phyloP scores from a whole-genome alignment of 2,329 filamentous ascomycete species.

The Aspergillus costaricaensis region DNA sequence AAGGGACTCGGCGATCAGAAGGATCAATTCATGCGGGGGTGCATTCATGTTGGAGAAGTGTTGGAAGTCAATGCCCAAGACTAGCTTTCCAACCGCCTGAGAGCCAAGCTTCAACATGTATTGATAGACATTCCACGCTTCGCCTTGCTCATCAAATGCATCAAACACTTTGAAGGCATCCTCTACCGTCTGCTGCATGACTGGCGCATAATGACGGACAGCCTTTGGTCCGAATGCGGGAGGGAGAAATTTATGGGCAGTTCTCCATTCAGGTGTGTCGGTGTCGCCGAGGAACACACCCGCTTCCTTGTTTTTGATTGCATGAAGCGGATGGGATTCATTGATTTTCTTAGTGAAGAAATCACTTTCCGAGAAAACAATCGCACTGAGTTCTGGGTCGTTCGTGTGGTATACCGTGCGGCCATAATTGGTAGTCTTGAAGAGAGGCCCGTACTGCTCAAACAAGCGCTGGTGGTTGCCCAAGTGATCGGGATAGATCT shows the following conservation, averaged over 20 bases:
- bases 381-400: constrained; percentile 50
- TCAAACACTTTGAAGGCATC: constrained; percentile 53
- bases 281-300: constrained; percentile 40
- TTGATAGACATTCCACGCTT: constrained; percentile 53
- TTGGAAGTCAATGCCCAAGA: constrained; percentile 47
- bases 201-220: constrained; percentile 61
- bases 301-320: constrained; percentile 30
- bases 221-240: constrained; percentile 62
- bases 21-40: constrained; percentile 55
- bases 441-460: constrained; percentile 54
- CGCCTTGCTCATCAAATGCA: constrained; percentile 48
- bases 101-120: constrained; percentile 54
- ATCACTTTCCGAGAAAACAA: constrained; percentile 54
- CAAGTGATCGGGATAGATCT: constrained; percentile 60
- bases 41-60: constrained; percentile 50
- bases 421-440: constrained; percentile 58
- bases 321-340: constrained; percentile 32
- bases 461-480: constrained; percentile 60
- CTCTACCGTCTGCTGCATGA: constrained; percentile 59
- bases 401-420: constrained; percentile 55
- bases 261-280: constrained; percentile 35
- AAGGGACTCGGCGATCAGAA: constrained; percentile 53
- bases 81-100: constrained; percentile 48
- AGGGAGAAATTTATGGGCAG: constrained; percentile 64
- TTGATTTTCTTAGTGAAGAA: constrained; percentile 58